Base-by-base conservation (phyloP, 2,329 filamentous ascomycete genomes). In the Xylariales sp. region DNA sequence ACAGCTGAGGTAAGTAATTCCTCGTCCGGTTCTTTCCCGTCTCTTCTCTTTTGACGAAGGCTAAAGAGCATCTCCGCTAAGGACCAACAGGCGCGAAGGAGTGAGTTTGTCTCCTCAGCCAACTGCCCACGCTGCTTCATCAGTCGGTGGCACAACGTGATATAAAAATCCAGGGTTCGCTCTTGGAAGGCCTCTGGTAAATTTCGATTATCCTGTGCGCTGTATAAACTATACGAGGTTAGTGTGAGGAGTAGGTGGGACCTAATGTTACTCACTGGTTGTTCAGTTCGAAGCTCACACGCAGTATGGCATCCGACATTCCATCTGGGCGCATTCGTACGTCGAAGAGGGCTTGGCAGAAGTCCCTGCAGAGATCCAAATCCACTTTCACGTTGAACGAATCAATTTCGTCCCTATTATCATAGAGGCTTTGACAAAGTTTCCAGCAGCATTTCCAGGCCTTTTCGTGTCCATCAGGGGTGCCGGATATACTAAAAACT, bases 371-470 rank as follows among this genome's bases (percentile, higher is more conserved):
- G 4, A 97, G 83, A 77, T 97, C 94, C 45, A 97, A 82, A 1
- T 93, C 97, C 23, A 90, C 88, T 64, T 87, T 86, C 50, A 94
- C 89, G 68, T 91, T 89, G 39, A 87, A 87, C n/a, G 81, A 81
- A 39, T 89, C 84, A 61, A 90, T 86, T 70, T 94, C 90, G 64
- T 95, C 89, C 59, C 90, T 87, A 71, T 91, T 93, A 69, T 94
- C 89, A 77, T 97, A 97, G 3, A 98, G 86, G 65, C 92, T 91
- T 77, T 97, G 93, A 77, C 94, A 98, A 30, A 98, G 83, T 74
- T 91, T 92, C 95, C 94, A 98, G 80, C 94, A 98, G 69, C 91
- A 92, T 78, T 92, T 93, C 95, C 94, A 97, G 0, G 94, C 94
- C 74, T 91, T 91, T 77, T 97, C 93, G 76, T 97, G 92, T 34